Evolutionary conservation across 108 stramenopile genomes (phyloP).

Genomic region (Cyclostephanos tholiformis): DNA sequence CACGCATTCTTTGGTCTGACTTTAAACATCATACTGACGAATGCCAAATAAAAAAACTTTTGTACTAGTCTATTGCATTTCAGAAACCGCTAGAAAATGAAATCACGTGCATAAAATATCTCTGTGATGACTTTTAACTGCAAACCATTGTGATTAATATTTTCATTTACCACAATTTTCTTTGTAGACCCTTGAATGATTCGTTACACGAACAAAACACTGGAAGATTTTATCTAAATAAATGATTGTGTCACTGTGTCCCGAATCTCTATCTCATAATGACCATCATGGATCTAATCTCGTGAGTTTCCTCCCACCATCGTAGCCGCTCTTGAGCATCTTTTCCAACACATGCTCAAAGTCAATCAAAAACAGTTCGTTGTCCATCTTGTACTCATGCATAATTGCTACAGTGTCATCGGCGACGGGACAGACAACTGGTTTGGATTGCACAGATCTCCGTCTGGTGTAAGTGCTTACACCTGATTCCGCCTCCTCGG

Average conservation of each 20-base stretch:
- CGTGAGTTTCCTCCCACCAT: neutral
- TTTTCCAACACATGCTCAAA: slow-evolving; percentile 22
- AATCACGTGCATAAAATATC: too few species aligned
- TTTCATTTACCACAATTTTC: neutral
- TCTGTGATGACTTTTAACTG: too few species aligned
- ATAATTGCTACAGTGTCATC: slow-evolving; percentile 5
- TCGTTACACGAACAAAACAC: neutral
- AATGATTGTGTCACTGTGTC: neutral
- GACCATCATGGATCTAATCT: too few species aligned
- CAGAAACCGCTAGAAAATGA: too few species aligned
- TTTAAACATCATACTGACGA: too few species aligned
- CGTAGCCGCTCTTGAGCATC: slow-evolving; percentile 26
- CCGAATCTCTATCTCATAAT: neutral
- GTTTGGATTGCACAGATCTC: neutral
- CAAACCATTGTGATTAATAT: too few species aligned
- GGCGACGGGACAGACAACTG: slow-evolving; percentile 22
- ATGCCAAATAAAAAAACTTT: too few species aligned
- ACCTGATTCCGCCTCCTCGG: neutral
- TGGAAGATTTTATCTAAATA: neutral
- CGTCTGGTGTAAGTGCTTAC: neutral
- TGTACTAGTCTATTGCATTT: too few species aligned
- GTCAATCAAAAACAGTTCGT: slow-evolving; percentile 10
- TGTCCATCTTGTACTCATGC: slow-evolving; percentile 17
- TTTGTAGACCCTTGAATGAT: neutral
- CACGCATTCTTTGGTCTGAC: too few species aligned